Evolutionary conservation across 352 stramenopile species (phyloP), one percentile per base, ranked within the genome.

Genomic region (Phytophthora sp.): DNA sequence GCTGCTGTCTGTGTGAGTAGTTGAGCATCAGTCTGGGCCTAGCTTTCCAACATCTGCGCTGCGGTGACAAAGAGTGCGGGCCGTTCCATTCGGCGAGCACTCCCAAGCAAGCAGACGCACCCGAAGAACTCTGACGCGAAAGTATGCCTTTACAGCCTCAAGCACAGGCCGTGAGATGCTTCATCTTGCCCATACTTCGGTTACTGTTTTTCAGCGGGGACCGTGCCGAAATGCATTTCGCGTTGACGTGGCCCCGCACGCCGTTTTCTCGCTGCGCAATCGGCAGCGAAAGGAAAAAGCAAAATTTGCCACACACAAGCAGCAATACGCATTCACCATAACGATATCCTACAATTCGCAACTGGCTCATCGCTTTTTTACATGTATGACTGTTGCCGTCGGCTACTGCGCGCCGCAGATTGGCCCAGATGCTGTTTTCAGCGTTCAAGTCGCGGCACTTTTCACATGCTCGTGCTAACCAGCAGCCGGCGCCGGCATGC

Each of bases 391-490:
- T 59, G 62, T 45, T 61, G 56, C 26, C 66, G 55, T 54, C 33
- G 70, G 66, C 31, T 71, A 66, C 47, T 57, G 44, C 31, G 24
- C 49, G 15, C 57, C 64, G 39, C 45, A 57, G 42, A 39, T 69
- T 56, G 36, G 41, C 11, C 9, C 31, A 42, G 57, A 68, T 56
- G 39, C 58, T 73, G 65, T 73, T 73, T 59, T 68, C 38, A 44
- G n/a, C 12, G 29, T 53, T 63, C 36, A 49, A 67, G 42, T 33
- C 9, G 21, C 38, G 29, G 15, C 27, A 24, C n/a, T 44, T 50
- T 18, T 20, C 61, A 52, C 36, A 31, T 21, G 27, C 2, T 51
- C 6, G 36, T 30, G 54, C 55, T 56, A 36, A 60, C 45, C 49
- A 71, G 47, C 63, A 57, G 50, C 38, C 33, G 26, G 27, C 13